Evolutionary conservation across 306 rosid species (phyloP).

Genomic region (Styphnolobium japonicum): DNA sequence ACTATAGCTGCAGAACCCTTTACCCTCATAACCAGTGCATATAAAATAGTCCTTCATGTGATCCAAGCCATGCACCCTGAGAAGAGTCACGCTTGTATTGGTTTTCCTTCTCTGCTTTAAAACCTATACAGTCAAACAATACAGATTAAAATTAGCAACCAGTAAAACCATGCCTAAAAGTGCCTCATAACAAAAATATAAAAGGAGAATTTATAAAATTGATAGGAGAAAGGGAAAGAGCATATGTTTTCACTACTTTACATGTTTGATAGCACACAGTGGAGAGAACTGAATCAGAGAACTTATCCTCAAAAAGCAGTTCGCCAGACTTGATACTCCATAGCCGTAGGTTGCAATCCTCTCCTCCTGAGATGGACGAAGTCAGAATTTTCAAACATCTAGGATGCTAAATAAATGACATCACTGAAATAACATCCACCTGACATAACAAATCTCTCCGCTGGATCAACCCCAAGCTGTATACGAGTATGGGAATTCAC

Average conservation of each 20-base stretch:
- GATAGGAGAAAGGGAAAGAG: conserved; percentile 17
- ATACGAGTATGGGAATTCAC: conserved; percentile 74
- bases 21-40: conserved; percentile 47
- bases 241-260: conserved; percentile 16
- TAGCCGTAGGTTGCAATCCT: conserved; percentile 72
- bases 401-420: conserved; percentile 6
- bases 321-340: conserved; percentile 92
- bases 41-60: conserved; percentile 69
- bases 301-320: conserved; percentile 82
- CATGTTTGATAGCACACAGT: conserved; percentile 62
- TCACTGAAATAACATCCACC: conserved; percentile 44
- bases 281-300: conserved; percentile 55
- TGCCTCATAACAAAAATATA: background rate
- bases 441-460: conserved; percentile 75
- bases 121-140: conserved; percentile 29
- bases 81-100: conserved; percentile 22
- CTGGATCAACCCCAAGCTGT: conserved; percentile 80
- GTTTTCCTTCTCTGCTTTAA: conserved; percentile 28
- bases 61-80: conserved; percentile 82
- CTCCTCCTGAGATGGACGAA: conserved; percentile 66
- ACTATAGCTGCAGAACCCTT: background rate
- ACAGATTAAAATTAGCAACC: conserved; percentile 8
- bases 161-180: background rate
- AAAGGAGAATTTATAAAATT: background rate
- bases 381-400: conserved; percentile 5